Evolutionary conservation across 2,329 filamentous ascomycete genomes (phyloP).

Genomic region (Pestalotiopsis sp.): DNA sequence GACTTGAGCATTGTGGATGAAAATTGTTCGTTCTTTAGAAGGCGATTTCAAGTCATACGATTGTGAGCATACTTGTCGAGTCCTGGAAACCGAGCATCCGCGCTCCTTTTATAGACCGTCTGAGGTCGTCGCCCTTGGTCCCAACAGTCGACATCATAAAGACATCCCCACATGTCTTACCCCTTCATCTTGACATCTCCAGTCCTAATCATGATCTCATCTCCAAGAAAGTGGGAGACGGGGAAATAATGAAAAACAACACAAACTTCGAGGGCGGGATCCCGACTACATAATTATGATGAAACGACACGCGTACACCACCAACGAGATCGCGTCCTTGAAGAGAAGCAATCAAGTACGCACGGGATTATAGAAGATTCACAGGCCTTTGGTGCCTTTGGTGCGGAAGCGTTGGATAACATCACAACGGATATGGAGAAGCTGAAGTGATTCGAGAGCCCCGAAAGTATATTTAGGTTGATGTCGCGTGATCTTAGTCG

Average conservation of each 20-base stretch:
- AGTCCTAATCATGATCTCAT: background rate
- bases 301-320: background rate
- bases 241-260: background rate
- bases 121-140: background rate
- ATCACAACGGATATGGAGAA: background rate
- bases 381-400: too few species aligned
- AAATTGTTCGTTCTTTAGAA: background rate
- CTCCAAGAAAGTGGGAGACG: background rate
- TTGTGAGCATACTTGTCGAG: background rate
- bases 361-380: background rate
- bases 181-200: background rate
- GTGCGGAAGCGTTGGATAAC: background rate
- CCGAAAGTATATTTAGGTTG: background rate
- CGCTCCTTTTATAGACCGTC: background rate
- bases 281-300: background rate
- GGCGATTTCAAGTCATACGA: background rate
- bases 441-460: background rate
- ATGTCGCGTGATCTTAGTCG: background rate
- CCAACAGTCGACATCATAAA: background rate
- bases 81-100: background rate
- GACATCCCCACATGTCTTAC: background rate
- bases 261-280: background rate
- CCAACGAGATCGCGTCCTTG: background rate
- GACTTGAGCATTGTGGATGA: background rate
- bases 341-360: background rate